These are phyloP conservation scores for Camellia granthamiana DNA, from an alignment of 148 eudicot genomes.

Conservation along the genomic window DNA sequence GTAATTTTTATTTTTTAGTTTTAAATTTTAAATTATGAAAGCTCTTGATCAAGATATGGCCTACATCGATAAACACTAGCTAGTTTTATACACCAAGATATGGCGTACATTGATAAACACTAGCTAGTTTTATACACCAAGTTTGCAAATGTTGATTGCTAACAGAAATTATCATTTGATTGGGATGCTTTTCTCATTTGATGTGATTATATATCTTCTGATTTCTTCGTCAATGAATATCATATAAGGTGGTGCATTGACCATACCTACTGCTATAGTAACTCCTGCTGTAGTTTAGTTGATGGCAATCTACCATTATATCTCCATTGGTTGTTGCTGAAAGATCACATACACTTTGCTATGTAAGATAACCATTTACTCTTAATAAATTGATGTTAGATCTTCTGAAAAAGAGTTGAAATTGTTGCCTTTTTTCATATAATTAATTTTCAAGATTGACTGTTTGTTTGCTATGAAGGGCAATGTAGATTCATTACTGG, in stretches of 20 bases:
- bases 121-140: not conserved
- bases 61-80: not conserved
- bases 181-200: not conserved
- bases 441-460: too few relatives aligned
- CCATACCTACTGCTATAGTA: slow-evolving; percentile 2
- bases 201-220: slow-evolving; percentile 6
- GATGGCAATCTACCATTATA: not conserved
- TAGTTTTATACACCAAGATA: not conserved
- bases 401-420: not conserved
- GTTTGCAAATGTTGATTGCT: not conserved
- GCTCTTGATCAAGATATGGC: not conserved
- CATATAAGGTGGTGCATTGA: not conserved
- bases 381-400: not conserved
- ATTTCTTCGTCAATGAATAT: not conserved
- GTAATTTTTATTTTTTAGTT: slow-evolving; percentile 29
- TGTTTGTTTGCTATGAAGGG: too few relatives aligned
- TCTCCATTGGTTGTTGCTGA: not conserved
- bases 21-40: not conserved
- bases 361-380: not conserved
- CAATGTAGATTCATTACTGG: too few relatives aligned
- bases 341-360: not conserved
- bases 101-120: not conserved
- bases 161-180: not conserved
- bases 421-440: not conserved
- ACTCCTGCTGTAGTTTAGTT: not conserved